Base-by-base conservation (phyloP, 1,284 basidiomycete genomes). In the Tylopilus orsonianus region DNA sequence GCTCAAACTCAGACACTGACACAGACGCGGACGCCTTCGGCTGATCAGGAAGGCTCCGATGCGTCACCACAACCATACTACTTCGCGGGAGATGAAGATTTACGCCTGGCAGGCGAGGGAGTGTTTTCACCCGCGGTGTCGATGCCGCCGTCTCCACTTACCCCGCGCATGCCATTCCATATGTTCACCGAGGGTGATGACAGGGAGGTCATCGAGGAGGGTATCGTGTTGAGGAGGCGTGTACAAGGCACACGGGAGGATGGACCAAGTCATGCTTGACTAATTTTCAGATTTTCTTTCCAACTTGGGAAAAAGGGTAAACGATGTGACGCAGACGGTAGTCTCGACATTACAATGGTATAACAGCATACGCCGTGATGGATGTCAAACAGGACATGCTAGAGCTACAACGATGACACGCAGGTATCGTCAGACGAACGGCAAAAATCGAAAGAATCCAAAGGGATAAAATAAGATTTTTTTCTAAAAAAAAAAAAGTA, bases 71-170 rank as follows among this genome's bases (percentile, higher is more conserved):
- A 68, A n/a, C 64, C 70, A 19, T 83, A 75, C 59, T 79, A 75
- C 60, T 80, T 79, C 56, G 75, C 76, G 36, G 74, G 74, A 13
- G 76, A 75, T 44, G 79, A 75, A 41, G 71, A 73, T 57, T 63
- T 81, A 42, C 74, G 75, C 59, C 70, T 90, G 35, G 77, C 84
- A 1, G 86, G 87, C 12, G 85, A 83, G 23, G 83, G 79, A 24
- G 74, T 84, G 33, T 85, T 88, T 59, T 87, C 85, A 5, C 87
- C 86, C 35, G 79, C 79, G 34, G 73, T 73, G 14, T 86, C 85
- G 26, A 71, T 74, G 56, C 80, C 86, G 7, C 71, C 81, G 20
- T 87, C 86, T 32, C 86, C 86, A 1, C 38, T 56, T n/a, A 42
- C 53, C 0, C 61, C 60, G 7, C 50, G 54, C 4, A 44, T 53